These are phyloP conservation scores for Trypanosoma caninum DNA, from an alignment of 208 protist species.

Conservation along the genomic window DNA sequence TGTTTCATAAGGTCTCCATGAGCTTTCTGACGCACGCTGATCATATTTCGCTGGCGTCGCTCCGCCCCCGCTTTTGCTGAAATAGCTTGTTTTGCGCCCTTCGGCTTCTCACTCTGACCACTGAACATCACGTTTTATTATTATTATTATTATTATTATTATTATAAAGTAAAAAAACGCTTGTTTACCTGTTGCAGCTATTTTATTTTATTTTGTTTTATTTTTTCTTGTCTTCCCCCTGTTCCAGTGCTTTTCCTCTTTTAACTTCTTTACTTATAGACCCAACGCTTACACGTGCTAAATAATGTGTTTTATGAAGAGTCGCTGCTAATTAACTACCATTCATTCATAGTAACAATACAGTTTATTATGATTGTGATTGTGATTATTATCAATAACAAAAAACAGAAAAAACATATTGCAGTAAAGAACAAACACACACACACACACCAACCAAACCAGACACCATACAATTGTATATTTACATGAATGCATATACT, in stretches of 20 bases:
- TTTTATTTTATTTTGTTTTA: background rate
- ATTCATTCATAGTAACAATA: no score
- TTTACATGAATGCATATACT: no score
- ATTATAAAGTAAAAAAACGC: constrained; percentile 8
- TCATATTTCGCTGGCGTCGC: constrained; percentile 66
- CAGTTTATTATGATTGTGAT: no score
- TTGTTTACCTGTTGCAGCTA: no score
- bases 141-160: background rate
- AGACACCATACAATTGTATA: background rate
- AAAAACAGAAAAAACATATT: background rate
- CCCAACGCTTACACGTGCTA: no score
- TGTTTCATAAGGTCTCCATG: constrained; percentile 68
- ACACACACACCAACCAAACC: background rate
- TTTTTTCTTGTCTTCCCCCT: background rate
- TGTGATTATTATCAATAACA: no score
- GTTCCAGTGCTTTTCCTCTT: no score
- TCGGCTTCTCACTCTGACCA: constrained; percentile 35
- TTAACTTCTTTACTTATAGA: no score
- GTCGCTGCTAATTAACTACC: no score
- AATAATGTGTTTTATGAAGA: no score
- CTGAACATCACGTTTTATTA: constrained; percentile 29
- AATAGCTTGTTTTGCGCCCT: constrained; percentile 57
- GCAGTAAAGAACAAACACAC: background rate
- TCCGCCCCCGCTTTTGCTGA: constrained; percentile 55
- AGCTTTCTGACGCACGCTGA: constrained; percentile 55